Base-by-base conservation (phyloP, 2,329 filamentous ascomycete species). In the Colletotrichum tanaceti region DNA sequence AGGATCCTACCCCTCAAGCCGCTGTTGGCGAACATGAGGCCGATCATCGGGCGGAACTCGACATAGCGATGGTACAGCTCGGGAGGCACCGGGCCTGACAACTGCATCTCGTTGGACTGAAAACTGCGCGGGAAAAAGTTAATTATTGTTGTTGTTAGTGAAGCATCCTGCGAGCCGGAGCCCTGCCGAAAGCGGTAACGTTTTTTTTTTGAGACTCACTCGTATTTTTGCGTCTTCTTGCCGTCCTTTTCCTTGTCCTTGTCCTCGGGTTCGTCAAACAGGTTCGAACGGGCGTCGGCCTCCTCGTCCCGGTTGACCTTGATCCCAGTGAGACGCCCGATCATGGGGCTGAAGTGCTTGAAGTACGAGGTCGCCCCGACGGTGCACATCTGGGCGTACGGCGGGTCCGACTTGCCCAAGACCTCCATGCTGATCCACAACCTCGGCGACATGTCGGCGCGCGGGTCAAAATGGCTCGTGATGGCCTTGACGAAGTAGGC, bases 41-140 rank as follows among this genome's bases (percentile, higher is more conserved):
- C 93, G 63, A 98, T 92, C 75, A 97, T 93, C 32, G 94, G 94
- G 65, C 90, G 91, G 80, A 98, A 98, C 77, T 97, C 94, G 65
- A 98, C 94, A 75, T 92, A 98, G 72, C 94, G 91, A 77, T 98
- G 94, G 78, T 97, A 97, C 41, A 98, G 84, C 70, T 89, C 84
- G 2, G 88, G 83, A 0, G 95, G 94, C 0, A 96, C 91, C 0
- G 95, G 95, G 0, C 95, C 95, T 53, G 87, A 85, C 9, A 98
- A 86, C 77, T 98, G 95, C 75, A 98, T 90, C 78, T 98, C 92
- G 77, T 93, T 94, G 46, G 95, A 93, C 84, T 97, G 94, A 80
- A 98, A 98, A 79, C 92, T 94, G 74, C 1, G 28, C 28, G 28
- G 9, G 4, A n/a, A n/a, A n/a, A n/a, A 16, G 18, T 9, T 2